A percentile compares a stretch with the other conserved stretches of the same genome.
Evolutionary conservation across 2,329 filamentous ascomycete genomes (phyloP).

Genomic region (Stagonosporopsis cucurbitacearum): DNA sequence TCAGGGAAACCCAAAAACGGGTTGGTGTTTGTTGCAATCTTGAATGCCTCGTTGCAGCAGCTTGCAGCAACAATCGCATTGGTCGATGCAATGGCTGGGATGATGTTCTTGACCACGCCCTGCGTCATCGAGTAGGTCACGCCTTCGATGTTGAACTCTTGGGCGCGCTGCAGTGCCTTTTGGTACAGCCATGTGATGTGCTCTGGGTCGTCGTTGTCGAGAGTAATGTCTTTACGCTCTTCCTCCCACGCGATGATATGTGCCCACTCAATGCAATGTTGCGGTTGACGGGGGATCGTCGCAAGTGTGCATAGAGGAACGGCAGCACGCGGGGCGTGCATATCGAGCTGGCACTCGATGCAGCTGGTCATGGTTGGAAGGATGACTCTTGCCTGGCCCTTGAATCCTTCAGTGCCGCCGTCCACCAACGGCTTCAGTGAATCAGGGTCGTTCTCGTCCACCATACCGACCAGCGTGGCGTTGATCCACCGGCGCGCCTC

Average conservation of each 20-base stretch:
- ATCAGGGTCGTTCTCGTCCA: constrained; percentile 82
- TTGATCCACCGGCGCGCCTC: constrained; percentile 99
- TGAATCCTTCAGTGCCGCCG: constrained; percentile 97
- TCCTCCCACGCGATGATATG: constrained; percentile 97
- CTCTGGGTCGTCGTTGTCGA: constrained; percentile 95
- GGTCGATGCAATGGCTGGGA: constrained; percentile 95
- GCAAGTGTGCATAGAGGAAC: constrained; percentile 96
- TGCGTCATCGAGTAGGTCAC: constrained; percentile 96
- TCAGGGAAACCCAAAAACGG: constrained; percentile 78
- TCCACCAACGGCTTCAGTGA: constrained; percentile 93
- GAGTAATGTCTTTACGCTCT: constrained; percentile 70
- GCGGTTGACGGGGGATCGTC: constrained; percentile 93
- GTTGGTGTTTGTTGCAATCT: constrained; percentile 83
- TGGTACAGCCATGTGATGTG: constrained; percentile 97
- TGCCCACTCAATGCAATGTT: constrained; percentile 99
- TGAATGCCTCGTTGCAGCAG: constrained; percentile 96
- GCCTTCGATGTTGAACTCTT: constrained; percentile 88
- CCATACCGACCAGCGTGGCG: constrained; percentile 86
- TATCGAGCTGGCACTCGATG: constrained; percentile 97
- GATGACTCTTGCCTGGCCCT: constrained; percentile 92
- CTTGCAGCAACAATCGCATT: constrained; percentile 96
- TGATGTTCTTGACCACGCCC: constrained; percentile 99
- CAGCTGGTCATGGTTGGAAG: constrained; percentile 92
- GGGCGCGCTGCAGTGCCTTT: constrained; percentile 78
- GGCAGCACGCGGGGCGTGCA: constrained; percentile 96